Evolutionary conservation across 805 yeast species (phyloP).

Genomic region (Tanozyma kutaoensis): DNA sequence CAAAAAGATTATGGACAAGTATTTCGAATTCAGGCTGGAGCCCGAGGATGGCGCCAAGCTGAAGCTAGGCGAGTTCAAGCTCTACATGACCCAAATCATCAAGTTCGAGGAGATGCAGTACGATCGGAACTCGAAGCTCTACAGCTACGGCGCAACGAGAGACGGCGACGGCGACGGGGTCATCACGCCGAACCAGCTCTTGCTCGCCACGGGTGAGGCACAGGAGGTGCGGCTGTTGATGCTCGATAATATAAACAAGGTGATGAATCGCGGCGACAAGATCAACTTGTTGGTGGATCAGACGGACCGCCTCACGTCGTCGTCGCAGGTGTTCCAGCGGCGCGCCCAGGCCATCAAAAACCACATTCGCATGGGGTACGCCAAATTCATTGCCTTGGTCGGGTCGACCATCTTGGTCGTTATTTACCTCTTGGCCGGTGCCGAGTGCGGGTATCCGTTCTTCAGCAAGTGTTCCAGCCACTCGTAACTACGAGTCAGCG

Average conservation of each 20-base stretch:
- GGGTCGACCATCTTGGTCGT: no score
- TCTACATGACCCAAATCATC: slow-evolving; percentile 42
- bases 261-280: slow-evolving; percentile 69
- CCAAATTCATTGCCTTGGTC: slow-evolving; percentile 27
- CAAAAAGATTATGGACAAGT: slow-evolving; percentile 38
- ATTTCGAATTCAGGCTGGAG: slow-evolving; percentile 20
- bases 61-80: slow-evolving; percentile 37
- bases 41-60: slow-evolving; percentile 5
- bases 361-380: slow-evolving; percentile 57
- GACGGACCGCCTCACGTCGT: slow-evolving; percentile 58
- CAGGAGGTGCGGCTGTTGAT: slow-evolving; percentile 53
- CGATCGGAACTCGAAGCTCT: slow-evolving; percentile 16
- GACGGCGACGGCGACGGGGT: slow-evolving; percentile 10
- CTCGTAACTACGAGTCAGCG: no score
- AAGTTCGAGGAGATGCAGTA: slow-evolving; percentile 37
- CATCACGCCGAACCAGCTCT: slow-evolving; percentile 22
- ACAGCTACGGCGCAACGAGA: slow-evolving; percentile 18
- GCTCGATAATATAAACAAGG: slow-evolving; percentile 61
- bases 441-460: slow-evolving; percentile 42
- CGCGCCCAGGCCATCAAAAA: slow-evolving; percentile 51
- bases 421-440: slow-evolving; percentile 32
- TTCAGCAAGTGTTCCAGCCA: slow-evolving; percentile 23
- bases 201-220: slow-evolving; percentile 38
- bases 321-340: slow-evolving; percentile 57
- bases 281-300: slow-evolving; percentile 62